Percentiles rank a stretch among this genome's conserved stretches.
Evolutionary conservation across 2,329 filamentous ascomycete genomes (phyloP).

Genomic region (Dothideomycetes sp.): DNA sequence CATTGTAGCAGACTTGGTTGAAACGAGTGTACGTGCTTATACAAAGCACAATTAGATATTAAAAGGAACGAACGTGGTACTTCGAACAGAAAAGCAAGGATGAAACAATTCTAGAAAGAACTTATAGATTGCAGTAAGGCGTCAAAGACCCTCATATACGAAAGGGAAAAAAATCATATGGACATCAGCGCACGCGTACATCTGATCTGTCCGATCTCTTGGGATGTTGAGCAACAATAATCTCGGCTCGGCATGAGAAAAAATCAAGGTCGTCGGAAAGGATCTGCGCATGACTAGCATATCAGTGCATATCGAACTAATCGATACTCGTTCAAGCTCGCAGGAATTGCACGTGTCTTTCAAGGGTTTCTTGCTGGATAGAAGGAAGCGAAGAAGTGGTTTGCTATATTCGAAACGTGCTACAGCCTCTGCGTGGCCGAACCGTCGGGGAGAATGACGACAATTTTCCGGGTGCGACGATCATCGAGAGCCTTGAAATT

Average conservation of each 20-base stretch:
- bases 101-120: too few species aligned
- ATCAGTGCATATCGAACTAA: background rate
- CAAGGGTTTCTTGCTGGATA: conserved; percentile 2
- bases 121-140: too few species aligned
- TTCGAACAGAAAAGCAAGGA: background rate
- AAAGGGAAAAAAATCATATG: background rate
- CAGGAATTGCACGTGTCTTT: background rate
- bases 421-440: conserved; percentile 5
- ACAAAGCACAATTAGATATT: background rate
- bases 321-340: background rate
- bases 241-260: conserved; percentile 4
- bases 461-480: too few species aligned
- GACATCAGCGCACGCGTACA: conserved; percentile 2
- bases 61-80: background rate
- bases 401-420: conserved; percentile 5
- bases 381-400: conserved; percentile 2
- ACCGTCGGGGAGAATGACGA: conserved; percentile 1
- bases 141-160: background rate
- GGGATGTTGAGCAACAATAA: conserved; percentile 2
- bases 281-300: conserved; percentile 1
- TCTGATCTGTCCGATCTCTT: background rate
- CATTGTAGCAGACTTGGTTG: conserved; percentile 4
- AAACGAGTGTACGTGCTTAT: conserved; percentile 8
- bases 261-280: conserved; percentile 4
- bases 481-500: too few species aligned